Percentiles rank a stretch among this genome's conserved stretches.
Conservation (phyloP, 768 basidiomycete species). For the Boletus reticuloceps region DNA sequence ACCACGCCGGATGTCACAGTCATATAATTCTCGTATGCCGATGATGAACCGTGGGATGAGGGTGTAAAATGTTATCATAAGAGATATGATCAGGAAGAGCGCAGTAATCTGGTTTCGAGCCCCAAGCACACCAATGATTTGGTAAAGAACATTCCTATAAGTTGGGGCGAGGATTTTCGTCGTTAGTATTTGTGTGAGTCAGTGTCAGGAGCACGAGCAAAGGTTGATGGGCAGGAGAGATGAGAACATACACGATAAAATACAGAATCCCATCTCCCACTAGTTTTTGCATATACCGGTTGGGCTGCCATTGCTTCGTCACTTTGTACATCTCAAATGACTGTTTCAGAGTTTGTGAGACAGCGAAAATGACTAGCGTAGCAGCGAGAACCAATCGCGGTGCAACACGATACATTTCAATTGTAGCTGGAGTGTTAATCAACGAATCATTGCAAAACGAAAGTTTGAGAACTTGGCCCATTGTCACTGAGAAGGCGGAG, state of each 20-base stretch:
- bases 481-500: not conserved
- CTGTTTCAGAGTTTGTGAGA: no score
- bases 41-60: not conserved
- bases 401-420: no score
- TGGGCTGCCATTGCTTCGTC: no score
- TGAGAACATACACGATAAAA: not conserved
- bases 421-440: not conserved
- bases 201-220: no score
- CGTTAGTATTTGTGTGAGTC: no score
- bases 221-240: no score
- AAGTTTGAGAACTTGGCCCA: not conserved
- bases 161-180: no score
- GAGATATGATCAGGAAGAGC: not conserved
- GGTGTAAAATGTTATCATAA: not conserved
- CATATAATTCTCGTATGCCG: not conserved
- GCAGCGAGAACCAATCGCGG: no score
- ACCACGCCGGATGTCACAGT: not conserved
- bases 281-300: not conserved
- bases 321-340: no score
- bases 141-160: not conserved
- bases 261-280: not conserved
- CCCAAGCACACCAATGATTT: not conserved
- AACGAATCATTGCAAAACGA: not conserved
- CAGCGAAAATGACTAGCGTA: no score
- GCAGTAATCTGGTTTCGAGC: not conserved